These are phyloP conservation scores for Artomyces pyxidatus DNA, from an alignment of 768 basidiomycete genomes.

Conservation along the genomic window DNA sequence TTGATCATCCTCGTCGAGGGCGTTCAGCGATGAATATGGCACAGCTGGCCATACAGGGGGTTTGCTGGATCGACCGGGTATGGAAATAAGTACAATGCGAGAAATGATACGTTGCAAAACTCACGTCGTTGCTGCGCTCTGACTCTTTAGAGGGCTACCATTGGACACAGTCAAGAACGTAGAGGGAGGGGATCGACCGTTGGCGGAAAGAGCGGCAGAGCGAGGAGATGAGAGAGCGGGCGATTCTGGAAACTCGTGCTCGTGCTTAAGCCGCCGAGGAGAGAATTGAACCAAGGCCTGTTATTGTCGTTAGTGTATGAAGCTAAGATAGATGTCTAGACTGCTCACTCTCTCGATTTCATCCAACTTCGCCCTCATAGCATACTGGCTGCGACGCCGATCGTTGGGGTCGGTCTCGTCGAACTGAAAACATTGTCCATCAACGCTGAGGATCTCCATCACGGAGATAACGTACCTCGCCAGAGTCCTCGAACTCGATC, in stretches of 20 bases:
- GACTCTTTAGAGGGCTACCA: too few species aligned
- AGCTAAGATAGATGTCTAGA: background rate
- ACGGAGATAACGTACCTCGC: constrained; percentile 20
- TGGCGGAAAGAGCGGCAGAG: background rate
- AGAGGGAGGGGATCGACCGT: background rate
- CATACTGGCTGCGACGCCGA: constrained; percentile 62
- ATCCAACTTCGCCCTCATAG: constrained; percentile 70
- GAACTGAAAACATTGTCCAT: constrained; percentile 32
- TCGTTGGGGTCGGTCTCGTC: constrained; percentile 69
- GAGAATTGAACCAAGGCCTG: constrained; percentile 63
- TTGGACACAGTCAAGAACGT: too few species aligned
- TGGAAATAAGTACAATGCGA: background rate
- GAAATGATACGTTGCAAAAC: too few species aligned
- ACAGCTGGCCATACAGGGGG: constrained; percentile 34
- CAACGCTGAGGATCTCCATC: constrained; percentile 26
- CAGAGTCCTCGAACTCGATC: constrained; percentile 33
- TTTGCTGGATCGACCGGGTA: background rate
- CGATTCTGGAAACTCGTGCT: constrained; percentile 4
- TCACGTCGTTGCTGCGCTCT: too few species aligned
- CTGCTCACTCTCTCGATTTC: constrained; percentile 62
- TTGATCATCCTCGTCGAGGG: constrained; percentile 9
- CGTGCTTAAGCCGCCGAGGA: constrained; percentile 32
- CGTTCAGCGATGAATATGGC: constrained; percentile 31
- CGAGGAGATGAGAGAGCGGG: constrained; percentile 5
- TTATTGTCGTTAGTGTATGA: background rate